phyloP scores from a whole-genome alignment of 169 alveolate genomes.

The Neospora caninum region DNA sequence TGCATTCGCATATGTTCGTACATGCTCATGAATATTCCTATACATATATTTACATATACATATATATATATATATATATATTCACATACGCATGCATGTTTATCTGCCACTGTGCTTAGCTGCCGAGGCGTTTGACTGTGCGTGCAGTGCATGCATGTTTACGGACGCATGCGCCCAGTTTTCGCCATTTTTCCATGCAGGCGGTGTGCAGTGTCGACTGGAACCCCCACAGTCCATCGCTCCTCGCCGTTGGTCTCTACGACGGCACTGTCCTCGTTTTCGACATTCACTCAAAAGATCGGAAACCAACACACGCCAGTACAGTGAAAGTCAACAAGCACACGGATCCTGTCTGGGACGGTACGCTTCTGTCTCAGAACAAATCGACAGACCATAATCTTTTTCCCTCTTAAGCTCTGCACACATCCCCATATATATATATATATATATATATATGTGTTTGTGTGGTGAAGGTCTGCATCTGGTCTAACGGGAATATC shows the following conservation, averaged over 20 bases:
- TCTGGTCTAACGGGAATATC: no score
- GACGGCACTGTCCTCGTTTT: conserved; percentile 95
- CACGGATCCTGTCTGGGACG: conserved; percentile 88
- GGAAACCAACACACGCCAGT: conserved; percentile 87
- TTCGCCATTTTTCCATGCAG: conserved; percentile 37
- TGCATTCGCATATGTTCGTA: no score
- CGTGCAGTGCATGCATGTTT: no score
- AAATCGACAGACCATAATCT: no score
- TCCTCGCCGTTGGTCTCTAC: conserved; percentile 93
- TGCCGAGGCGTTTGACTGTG: no score
- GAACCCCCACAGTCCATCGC: conserved; percentile 91
- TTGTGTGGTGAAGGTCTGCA: no score
- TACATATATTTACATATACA: background rate
- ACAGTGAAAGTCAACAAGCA: conserved; percentile 92
- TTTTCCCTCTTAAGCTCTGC: background rate
- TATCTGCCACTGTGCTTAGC: no score
- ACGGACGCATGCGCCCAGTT: background rate
- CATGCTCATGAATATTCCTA: background rate
- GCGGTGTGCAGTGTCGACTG: conserved; percentile 94
- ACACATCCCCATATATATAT: background rate
- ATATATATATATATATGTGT: background rate
- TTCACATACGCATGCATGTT: no score
- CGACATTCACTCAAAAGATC: conserved; percentile 89
- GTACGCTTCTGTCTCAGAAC: conserved; percentile 18
- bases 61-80: background rate